phyloP scores from a whole-genome alignment of 352 stramenopile species.

The Porosira glacialis region DNA sequence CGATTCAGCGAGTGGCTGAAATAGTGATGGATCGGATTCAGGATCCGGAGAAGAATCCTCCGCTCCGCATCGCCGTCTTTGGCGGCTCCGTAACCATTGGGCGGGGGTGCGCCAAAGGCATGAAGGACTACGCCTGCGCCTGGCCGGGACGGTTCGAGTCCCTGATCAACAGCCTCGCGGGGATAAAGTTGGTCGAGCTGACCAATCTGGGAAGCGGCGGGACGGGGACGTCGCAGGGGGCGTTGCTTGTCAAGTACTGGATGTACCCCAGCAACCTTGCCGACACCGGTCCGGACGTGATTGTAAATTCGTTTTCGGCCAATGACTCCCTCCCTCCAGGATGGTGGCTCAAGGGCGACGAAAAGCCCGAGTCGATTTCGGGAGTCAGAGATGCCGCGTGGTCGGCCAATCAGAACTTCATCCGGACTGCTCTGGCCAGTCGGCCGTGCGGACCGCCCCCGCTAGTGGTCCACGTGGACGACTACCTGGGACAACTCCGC shows the following conservation, averaged over 20 bases:
- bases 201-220: not conserved
- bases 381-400: no score
- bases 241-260: not conserved
- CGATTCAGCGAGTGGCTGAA: conserved; percentile 12
- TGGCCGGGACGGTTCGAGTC: conserved; percentile 11
- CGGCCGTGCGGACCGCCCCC: no score
- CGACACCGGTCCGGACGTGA: not conserved
- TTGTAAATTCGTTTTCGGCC: not conserved
- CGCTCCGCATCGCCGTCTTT: conserved; percentile 34
- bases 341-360: no score
- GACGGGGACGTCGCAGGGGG: not conserved
- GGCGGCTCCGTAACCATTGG: conserved; percentile 41
- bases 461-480: not conserved
- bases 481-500: not conserved
- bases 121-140: conserved; percentile 11
- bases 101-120: conserved; percentile 8
- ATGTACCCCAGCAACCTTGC: not conserved
- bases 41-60: conserved; percentile 13
- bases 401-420: no score
- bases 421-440: no score
- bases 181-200: not conserved
- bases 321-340: conserved; percentile 12
- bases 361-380: no score
- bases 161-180: not conserved
- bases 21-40: conserved; percentile 6